Conservation (phyloP, 2,329 filamentous ascomycete genomes). For the Cladosporium sp. region DNA sequence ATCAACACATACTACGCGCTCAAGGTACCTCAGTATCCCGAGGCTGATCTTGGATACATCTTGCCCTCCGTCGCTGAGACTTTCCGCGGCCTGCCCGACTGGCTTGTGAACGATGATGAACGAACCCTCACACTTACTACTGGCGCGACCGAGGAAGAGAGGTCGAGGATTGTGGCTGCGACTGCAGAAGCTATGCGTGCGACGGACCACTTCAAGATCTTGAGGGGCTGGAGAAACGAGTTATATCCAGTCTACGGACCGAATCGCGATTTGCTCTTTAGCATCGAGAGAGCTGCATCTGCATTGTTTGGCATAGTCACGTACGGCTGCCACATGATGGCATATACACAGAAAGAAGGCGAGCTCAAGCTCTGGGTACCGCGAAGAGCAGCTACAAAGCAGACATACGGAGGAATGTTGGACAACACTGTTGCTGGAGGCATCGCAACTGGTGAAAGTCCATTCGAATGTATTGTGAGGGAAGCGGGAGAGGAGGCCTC, state of each 20-base stretch:
- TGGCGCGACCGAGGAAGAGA: conserved; percentile 56
- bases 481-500: conserved; percentile 89
- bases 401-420: conserved; percentile 85
- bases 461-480: conserved; percentile 76
- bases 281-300: conserved; percentile 71
- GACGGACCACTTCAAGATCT: conserved; percentile 67
- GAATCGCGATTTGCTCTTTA: conserved; percentile 60
- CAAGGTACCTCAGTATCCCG: conserved; percentile 62
- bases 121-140: conserved; percentile 60
- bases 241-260: conserved; percentile 70
- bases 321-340: conserved; percentile 77
- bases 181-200: conserved; percentile 66
- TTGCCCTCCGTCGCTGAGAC: conserved; percentile 58
- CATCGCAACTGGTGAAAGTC: conserved; percentile 73
- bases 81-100: conserved; percentile 53
- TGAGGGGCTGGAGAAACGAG: conserved; percentile 77
- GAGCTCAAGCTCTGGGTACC: conserved; percentile 82
- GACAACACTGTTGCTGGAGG: conserved; percentile 93
- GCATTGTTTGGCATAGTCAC: conserved; percentile 71
- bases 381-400: conserved; percentile 68
- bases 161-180: conserved; percentile 54
- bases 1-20: conserved; percentile 55
- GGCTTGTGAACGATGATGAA: conserved; percentile 56
- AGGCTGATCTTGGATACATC: conserved; percentile 58
- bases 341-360: conserved; percentile 54